Conservation (phyloP, 148 eudicot genomes). For the Spergularia bocconei region DNA sequence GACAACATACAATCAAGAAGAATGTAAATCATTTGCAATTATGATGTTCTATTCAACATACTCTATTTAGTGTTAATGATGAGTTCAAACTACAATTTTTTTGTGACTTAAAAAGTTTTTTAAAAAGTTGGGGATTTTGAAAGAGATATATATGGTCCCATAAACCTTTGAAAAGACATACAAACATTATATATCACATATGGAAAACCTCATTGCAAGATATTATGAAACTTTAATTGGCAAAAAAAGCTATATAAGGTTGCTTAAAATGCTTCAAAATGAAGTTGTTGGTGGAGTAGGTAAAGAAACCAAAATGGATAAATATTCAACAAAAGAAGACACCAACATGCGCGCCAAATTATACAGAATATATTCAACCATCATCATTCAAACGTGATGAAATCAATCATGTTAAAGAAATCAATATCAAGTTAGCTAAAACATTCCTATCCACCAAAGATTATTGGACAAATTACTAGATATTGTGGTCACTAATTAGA, state of each 20-base stretch:
- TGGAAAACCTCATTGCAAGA: slow-evolving; percentile 16
- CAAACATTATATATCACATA: background rate
- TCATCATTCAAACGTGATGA: slow-evolving; percentile 24
- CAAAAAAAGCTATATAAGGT: background rate
- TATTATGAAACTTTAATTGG: slow-evolving; percentile 3
- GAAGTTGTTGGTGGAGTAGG: slow-evolving; percentile 26
- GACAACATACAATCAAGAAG: slow-evolving; percentile 1
- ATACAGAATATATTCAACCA: slow-evolving; percentile 19
- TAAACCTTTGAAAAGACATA: slow-evolving; percentile 15
- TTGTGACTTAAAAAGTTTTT: slow-evolving; percentile 14
- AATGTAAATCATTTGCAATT: too few species aligned
- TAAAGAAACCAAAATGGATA: slow-evolving; percentile 17
- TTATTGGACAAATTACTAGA: too few species aligned
- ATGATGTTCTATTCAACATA: slow-evolving; percentile 19
- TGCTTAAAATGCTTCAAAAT: slow-evolving; percentile 14
- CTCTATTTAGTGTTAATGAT: slow-evolving; percentile 13
- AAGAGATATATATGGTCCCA: slow-evolving; percentile 16
- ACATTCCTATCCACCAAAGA: slow-evolving; percentile 18
- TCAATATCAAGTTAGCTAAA: background rate
- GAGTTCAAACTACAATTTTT: slow-evolving; percentile 17
- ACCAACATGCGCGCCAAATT: slow-evolving; percentile 18
- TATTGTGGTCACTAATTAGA: background rate
- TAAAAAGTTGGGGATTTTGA: slow-evolving; percentile 14
- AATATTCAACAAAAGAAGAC: slow-evolving; percentile 20
- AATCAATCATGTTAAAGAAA: slow-evolving; percentile 1